These are phyloP conservation scores for Arthonia radiata DNA, from an alignment of 495 filamentous ascomycete genomes.

Conservation along the genomic window DNA sequence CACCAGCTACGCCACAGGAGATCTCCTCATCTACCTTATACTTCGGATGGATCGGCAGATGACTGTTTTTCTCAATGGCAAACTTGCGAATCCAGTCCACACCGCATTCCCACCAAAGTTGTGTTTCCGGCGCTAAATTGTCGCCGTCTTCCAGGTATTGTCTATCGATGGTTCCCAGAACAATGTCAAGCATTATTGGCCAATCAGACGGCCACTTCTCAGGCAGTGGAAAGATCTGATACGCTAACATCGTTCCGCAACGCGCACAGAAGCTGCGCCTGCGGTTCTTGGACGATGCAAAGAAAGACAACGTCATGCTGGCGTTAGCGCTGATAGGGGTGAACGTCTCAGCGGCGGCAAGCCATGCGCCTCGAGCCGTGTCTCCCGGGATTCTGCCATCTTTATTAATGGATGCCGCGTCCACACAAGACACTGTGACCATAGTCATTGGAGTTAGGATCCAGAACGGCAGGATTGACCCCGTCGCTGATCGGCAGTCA, in stretches of 20 bases:
- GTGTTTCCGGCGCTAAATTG: conserved; percentile 6
- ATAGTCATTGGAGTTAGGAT: conserved; percentile 4
- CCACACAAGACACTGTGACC: conserved; percentile 4
- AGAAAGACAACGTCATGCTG: no score
- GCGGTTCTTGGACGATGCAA: conserved; percentile 1
- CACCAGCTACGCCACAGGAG: no score
- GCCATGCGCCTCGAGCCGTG: conserved; percentile 2
- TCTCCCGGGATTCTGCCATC: neutral
- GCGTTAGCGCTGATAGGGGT: no score
- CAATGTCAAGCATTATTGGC: conserved; percentile 6
- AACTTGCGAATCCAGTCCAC: conserved; percentile 8
- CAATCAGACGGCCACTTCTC: conserved; percentile 1
- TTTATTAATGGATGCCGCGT: conserved; percentile 1
- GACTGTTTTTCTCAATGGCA: no score
- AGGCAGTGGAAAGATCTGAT: conserved; percentile 2
- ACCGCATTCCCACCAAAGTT: conserved; percentile 7
- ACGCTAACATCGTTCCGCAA: conserved; percentile 8
- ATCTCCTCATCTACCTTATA: no score
- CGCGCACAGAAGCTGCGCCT: conserved; percentile 8
- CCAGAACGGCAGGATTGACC: conserved; percentile 6
- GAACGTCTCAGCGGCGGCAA: no score
- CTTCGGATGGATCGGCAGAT: no score
- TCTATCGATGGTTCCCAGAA: conserved; percentile 8
- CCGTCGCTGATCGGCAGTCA: conserved; percentile 9
- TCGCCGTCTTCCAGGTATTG: conserved; percentile 3